phyloP scores from a whole-genome alignment of 306 rosid genomes.

The Castanea crenata region DNA sequence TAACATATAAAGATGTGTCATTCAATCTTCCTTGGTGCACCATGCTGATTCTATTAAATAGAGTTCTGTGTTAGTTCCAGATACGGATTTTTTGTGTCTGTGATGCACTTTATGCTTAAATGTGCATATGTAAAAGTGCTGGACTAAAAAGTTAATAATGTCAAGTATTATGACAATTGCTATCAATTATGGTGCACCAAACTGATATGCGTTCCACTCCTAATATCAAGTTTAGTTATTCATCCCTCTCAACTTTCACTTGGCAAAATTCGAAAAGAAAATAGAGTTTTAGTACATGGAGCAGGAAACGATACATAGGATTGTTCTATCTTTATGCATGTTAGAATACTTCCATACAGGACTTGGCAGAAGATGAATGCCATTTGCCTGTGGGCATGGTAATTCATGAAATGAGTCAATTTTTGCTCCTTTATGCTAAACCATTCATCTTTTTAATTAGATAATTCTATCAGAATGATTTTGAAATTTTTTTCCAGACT shows the following conservation, averaged over 20 bases:
- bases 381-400: not conserved
- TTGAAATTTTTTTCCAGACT: slow-evolving; percentile 29
- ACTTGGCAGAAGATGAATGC: not conserved
- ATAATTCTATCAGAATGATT: slow-evolving; percentile 17
- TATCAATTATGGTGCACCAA: not conserved
- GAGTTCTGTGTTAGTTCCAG: not conserved
- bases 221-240: not conserved
- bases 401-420: not conserved
- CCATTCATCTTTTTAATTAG: slow-evolving; percentile 7
- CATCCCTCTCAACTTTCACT: too few relatives aligned
- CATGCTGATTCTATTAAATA: not conserved
- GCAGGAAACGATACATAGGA: not conserved
- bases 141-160: not conserved
- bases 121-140: not conserved
- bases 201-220: not conserved
- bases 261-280: not conserved
- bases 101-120: not conserved
- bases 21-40: not conserved
- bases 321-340: not conserved
- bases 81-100: not conserved
- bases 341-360: not conserved
- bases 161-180: not conserved
- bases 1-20: not conserved
- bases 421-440: slow-evolving; percentile 3
- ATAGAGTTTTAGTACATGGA: not conserved